Evolutionary conservation across 805 yeast genomes (phyloP), one percentile per base, ranked within the genome.

Genomic region (Jamesozyma jinghongensis): DNA sequence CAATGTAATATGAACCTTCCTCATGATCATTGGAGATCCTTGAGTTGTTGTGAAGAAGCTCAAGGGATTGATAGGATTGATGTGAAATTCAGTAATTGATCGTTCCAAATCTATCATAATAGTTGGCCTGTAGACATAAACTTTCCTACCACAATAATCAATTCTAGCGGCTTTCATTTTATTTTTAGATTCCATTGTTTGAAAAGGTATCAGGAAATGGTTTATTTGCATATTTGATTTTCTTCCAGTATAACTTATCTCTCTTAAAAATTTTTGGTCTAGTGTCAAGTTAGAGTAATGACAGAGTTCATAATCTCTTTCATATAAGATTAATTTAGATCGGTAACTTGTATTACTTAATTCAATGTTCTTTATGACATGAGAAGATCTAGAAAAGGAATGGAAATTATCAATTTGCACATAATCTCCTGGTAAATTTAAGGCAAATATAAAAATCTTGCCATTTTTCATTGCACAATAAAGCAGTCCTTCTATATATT

Each of bases 1-100:
- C 39, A 39, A 38, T 6, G 59, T 52, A 13, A 57, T 19, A 28
- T 47, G 43, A 6, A 56, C 41, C 37, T 87, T 90, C 67, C 74
- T 95, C 45, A 83, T 87, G 42, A 85, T 84, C 7, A 79, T 84
- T 46, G 96, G 95, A 2, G 86, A 92, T 1, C 94, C 83, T 52
- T 96, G 87, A 62, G 72, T 83, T 45, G 68, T 78, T 28, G 85
- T 85, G 46, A 90, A 83, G 61, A 85, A 52, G 40, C 62, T 56
- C 19, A 52, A 44, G 28, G 46, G 47, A 42, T 59, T 57, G 32
- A 51, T 37, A 3, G 61, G 61, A 33, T 57, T 57, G 12, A 56
- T 49, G 6, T 52, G 53, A 32, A 56, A 55, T 29, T 37, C 38
- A 18, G 49, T 42, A 10, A 55, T 46, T n/a, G 41, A 42, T 36